Evolutionary conservation across 345 rosid species (phyloP).

Genomic region (Rhodamnia argentea): DNA sequence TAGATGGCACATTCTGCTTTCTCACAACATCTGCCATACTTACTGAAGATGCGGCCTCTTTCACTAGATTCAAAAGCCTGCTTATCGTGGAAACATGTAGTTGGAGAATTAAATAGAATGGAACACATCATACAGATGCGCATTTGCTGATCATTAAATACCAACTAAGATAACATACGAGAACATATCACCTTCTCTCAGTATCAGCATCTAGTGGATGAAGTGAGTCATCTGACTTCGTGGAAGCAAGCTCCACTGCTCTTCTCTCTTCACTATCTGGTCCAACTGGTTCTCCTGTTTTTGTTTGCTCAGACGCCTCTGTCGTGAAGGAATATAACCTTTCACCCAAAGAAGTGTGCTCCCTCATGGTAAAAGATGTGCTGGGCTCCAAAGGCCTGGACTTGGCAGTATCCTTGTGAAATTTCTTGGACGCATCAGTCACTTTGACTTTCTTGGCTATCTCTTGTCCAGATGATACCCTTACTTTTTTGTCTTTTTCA

Average conservation of each 20-base stretch:
- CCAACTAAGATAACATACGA: not conserved
- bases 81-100: constrained; percentile 8
- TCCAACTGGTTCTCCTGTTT: constrained; percentile 14
- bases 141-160: not conserved
- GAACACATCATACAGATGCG: not conserved
- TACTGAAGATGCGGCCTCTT: constrained; percentile 44
- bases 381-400: constrained; percentile 13
- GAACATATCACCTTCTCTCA: constrained; percentile 44
- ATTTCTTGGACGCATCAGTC: constrained; percentile 17
- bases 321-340: constrained; percentile 7
- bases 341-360: constrained; percentile 32
- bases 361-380: constrained; percentile 16
- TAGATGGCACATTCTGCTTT: constrained; percentile 44
- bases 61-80: constrained; percentile 49
- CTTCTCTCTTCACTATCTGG: not conserved
- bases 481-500: constrained; percentile 25
- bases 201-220: constrained; percentile 50
- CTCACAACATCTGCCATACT: constrained; percentile 33
- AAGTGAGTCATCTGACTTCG: constrained; percentile 19
- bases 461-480: constrained; percentile 19
- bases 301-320: constrained; percentile 15
- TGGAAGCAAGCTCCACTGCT: constrained; percentile 2
- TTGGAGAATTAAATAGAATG: not conserved
- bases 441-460: constrained; percentile 24
- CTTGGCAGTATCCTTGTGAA: constrained; percentile 19